Base-by-base conservation (phyloP, 1,284 basidiomycete species). In the Pseudozyma thailandica region DNA sequence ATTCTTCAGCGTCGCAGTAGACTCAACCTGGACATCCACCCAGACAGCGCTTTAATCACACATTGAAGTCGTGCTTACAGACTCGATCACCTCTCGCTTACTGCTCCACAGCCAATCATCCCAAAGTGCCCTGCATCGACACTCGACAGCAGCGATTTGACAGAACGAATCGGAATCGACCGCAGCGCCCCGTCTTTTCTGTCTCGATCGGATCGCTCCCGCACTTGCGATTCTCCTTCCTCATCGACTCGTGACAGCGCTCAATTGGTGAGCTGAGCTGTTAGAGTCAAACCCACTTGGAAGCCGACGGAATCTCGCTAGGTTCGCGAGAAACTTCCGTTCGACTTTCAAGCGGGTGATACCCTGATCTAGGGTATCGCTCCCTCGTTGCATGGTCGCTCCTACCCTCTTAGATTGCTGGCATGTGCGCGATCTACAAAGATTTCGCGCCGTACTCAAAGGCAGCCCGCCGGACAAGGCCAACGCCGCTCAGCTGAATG, bases 361-460 rank as follows among this genome's bases (percentile, higher is more conserved):
- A 66, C 57, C 63, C 62, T 60, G 63, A 66, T 52, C 28, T 37
- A 52, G 63, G 62, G 57, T 66, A 60, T 66, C 63, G 41, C 51
- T 55, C 42, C 51, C 59, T 61, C 62, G 13, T 72, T 72, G 70
- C 60, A 72, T 72, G 70, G 64, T 72, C 43, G 70, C 70, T 63
- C 76, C 76, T 35, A 77, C 74, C 31, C 72, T 80, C 23, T 38
- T 80, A 18, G 78, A 80, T 61, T 80, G 78, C 66, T 80, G 77
- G 76, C 66, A 73, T 65, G 76, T 78, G 46, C 76, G 78, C 47
- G 78, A 80, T 56, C 54, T 75, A 33, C 62, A 74, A 48, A 75
- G 77, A 60, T 80, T 80, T 57, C 74, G 74, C 50, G 65, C 69
- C 43, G 38, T 80, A 57, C 66, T 75, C 58, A 75, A 75, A 62